These are phyloP conservation scores for Dictyostelium discoideum DNA, from an alignment of 78 protist species.

Conservation along the genomic window DNA sequence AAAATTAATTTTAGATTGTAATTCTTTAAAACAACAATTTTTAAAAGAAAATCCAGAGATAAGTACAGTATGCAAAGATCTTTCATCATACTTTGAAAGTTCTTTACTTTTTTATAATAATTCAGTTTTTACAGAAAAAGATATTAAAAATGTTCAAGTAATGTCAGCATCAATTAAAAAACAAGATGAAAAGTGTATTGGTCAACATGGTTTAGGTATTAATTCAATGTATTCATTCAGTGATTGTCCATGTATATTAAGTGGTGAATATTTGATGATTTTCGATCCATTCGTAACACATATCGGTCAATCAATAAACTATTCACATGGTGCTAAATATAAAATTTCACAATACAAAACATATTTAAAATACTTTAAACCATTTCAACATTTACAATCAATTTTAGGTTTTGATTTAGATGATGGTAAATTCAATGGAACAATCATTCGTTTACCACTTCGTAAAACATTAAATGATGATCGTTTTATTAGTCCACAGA, in stretches of 20 bases:
- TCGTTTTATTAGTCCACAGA: background rate
- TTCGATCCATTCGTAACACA: constrained; percentile 54
- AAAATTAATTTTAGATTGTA: constrained; percentile 38
- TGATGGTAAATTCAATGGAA: background rate
- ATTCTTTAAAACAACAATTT: background rate
- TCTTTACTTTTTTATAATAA: constrained; percentile 41
- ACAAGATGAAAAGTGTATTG: constrained; percentile 15
- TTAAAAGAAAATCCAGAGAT: constrained; percentile 8
- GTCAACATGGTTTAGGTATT: constrained; percentile 83
- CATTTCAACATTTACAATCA: background rate
- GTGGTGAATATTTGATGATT: constrained; percentile 7
- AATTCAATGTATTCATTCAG: constrained; percentile 75
- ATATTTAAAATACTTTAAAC: background rate
- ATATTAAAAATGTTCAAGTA: constrained; percentile 8
- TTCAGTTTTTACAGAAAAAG: constrained; percentile 39
- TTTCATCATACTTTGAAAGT: constrained; percentile 31
- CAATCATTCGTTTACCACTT: constrained; percentile 50
- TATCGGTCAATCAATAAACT: background rate
- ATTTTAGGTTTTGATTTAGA: background rate
- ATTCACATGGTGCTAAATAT: background rate
- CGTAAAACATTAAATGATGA: background rate
- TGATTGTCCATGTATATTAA: constrained; percentile 51
- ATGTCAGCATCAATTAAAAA: constrained; percentile 24
- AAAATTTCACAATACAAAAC: background rate
- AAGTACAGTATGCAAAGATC: background rate